Conservation (phyloP, 108 stramenopile species). For the Nitzschia sp. region DNA sequence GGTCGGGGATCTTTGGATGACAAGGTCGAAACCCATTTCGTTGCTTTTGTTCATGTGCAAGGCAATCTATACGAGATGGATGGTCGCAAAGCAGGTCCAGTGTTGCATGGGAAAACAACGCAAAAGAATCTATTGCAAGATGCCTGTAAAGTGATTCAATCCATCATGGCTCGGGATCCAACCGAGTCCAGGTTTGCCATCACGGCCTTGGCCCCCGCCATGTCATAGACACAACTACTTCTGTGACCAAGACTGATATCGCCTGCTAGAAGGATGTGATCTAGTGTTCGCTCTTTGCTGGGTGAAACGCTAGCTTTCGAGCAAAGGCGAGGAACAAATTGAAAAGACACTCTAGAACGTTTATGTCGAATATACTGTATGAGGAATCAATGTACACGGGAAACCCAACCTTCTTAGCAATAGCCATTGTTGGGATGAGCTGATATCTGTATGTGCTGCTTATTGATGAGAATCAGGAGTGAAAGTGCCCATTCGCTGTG, state of each 20-base stretch:
- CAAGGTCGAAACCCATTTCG: constrained; percentile 77
- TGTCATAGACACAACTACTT: background rate
- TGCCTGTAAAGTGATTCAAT: constrained; percentile 50
- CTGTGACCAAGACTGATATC: no score
- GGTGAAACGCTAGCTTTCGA: no score
- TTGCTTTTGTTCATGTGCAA: constrained; percentile 71
- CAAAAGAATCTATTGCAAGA: constrained; percentile 48
- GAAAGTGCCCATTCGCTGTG: no score
- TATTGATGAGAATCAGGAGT: no score
- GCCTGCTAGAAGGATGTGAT: background rate
- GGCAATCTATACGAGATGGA: constrained; percentile 86
- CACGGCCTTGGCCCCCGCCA: constrained; percentile 60
- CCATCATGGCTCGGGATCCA: constrained; percentile 64
- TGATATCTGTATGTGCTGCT: no score
- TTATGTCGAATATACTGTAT: no score
- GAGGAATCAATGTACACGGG: no score
- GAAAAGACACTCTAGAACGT: no score
- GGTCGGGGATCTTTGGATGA: constrained; percentile 44
- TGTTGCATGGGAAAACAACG: constrained; percentile 57
- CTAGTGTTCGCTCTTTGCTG: background rate
- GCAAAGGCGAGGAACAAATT: no score
- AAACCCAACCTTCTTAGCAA: no score
- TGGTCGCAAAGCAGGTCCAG: constrained; percentile 82
- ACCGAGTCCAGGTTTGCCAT: constrained; percentile 73
- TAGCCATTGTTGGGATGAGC: no score